These are phyloP conservation scores for Epichloe scottii DNA, from an alignment of 2,329 filamentous ascomycete species.

Conservation along the genomic window DNA sequence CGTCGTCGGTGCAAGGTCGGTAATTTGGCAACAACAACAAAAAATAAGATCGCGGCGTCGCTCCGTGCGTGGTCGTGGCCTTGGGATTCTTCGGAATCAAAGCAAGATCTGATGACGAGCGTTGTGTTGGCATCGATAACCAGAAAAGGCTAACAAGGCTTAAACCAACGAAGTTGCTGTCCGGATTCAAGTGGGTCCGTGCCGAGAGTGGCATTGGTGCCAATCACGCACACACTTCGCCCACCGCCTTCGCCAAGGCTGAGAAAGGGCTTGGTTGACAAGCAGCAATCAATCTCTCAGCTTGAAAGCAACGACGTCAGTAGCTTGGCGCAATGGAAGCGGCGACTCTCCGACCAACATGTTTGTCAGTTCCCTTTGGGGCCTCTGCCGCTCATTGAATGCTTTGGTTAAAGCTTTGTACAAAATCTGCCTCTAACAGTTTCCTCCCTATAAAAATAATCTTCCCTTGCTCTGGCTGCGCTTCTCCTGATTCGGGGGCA, in stretches of 20 bases:
- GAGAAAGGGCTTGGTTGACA: constrained; percentile 3
- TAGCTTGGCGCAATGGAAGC: neutral
- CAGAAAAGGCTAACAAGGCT: constrained; percentile 14
- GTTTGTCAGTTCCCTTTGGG: too few relatives aligned
- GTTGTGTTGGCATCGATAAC: constrained; percentile 5
- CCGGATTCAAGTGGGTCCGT: constrained; percentile 29
- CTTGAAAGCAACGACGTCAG: neutral
- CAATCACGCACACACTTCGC: constrained; percentile 13
- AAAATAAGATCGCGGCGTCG: neutral
- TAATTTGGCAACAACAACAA: neutral
- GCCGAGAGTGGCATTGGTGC: constrained; percentile 16
- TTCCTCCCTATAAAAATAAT: constrained; percentile 51
- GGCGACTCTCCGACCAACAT: neutral
- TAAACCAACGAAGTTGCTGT: constrained; percentile 14
- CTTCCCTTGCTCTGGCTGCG: constrained; percentile 33
- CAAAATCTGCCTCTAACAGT: constrained; percentile 38
- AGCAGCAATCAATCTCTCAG: neutral
- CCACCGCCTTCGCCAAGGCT: constrained; percentile 10
- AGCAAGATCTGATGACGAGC: neutral
- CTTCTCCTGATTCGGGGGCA: constrained; percentile 23
- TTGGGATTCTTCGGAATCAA: neutral
- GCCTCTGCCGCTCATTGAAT: constrained; percentile 10
- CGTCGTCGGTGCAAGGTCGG: neutral
- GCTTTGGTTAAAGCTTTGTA: constrained; percentile 26
- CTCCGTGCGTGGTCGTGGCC: neutral